phyloP scores from a whole-genome alignment of 1,284 basidiomycete genomes.

The Porodaedalea pini region DNA sequence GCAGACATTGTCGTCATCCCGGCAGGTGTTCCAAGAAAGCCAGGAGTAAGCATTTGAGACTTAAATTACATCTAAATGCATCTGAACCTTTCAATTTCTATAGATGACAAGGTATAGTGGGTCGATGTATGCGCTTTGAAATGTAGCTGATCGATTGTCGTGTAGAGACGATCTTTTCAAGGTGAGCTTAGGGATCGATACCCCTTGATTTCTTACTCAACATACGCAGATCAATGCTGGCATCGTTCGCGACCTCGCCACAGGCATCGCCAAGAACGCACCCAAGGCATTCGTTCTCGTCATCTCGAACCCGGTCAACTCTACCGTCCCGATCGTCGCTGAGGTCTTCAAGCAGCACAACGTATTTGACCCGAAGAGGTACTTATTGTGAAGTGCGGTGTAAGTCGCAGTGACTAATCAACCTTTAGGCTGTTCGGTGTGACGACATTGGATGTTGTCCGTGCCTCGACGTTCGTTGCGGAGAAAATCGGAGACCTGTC shows the following conservation, averaged over 20 bases:
- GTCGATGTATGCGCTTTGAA: constrained; percentile 16
- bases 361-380: constrained; percentile 90
- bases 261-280: constrained; percentile 77
- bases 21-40: constrained; percentile 96
- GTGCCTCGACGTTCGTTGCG: constrained; percentile 91
- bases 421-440: constrained; percentile 87
- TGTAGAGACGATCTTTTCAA: constrained; percentile 92
- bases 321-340: constrained; percentile 95
- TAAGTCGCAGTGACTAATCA: constrained; percentile 20
- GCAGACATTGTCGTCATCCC: constrained; percentile 94
- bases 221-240: constrained; percentile 88
- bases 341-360: constrained; percentile 93
- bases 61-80: constrained; percentile 6
- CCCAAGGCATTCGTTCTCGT: constrained; percentile 95
- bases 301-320: constrained; percentile 97
- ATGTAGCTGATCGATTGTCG: constrained; percentile 14
- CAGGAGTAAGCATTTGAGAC: constrained; percentile 58
- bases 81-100: constrained; percentile 20
- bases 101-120: constrained; percentile 71
- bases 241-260: constrained; percentile 92
- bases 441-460: constrained; percentile 96
- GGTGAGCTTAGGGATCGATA: constrained; percentile 38
- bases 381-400: constrained; percentile 20
- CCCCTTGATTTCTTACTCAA: constrained; percentile 17
- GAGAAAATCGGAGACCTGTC: constrained; percentile 68